Percentiles rank a stretch among this genome's conserved stretches.
Evolutionary conservation across 2,329 filamentous ascomycete genomes (phyloP).

Genomic region (Arthrocladium fulminans): DNA sequence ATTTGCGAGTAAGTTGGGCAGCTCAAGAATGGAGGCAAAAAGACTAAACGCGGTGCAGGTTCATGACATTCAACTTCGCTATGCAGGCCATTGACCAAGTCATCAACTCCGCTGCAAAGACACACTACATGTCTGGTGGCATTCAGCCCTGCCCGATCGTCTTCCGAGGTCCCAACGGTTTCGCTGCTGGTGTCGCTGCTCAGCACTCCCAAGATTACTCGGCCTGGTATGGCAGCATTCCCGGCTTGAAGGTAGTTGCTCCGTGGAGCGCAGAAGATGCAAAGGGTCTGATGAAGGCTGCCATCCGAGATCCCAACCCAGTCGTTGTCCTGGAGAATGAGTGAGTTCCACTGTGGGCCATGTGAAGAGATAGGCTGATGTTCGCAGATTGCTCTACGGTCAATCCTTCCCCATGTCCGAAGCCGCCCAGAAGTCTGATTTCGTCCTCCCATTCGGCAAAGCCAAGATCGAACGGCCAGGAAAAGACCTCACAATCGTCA

Average conservation of each 20-base stretch:
- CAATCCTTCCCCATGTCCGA: constrained; percentile 95
- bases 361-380: constrained; percentile 27
- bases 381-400: constrained; percentile 68
- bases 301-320: constrained; percentile 96
- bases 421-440: constrained; percentile 90
- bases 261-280: constrained; percentile 97
- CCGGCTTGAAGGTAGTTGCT: constrained; percentile 90
- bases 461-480: constrained; percentile 96
- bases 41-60: constrained; percentile 63
- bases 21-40: background rate
- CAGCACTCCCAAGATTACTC: constrained; percentile 99
- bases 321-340: constrained; percentile 87
- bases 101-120: constrained; percentile 98
- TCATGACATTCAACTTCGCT: constrained; percentile 99
- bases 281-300: constrained; percentile 94
- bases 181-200: constrained; percentile 86
- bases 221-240: constrained; percentile 97
- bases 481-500: constrained; percentile 92
- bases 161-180: constrained; percentile 98
- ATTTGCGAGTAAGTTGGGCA: constrained; percentile 57
- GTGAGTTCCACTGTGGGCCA: too few species aligned
- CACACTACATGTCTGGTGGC: constrained; percentile 99
- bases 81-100: constrained; percentile 99
- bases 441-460: constrained; percentile 95
- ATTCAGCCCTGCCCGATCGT: constrained; percentile 99